phyloP scores from a whole-genome alignment of 2,329 filamentous ascomycete genomes.

The Alternaria sp. region DNA sequence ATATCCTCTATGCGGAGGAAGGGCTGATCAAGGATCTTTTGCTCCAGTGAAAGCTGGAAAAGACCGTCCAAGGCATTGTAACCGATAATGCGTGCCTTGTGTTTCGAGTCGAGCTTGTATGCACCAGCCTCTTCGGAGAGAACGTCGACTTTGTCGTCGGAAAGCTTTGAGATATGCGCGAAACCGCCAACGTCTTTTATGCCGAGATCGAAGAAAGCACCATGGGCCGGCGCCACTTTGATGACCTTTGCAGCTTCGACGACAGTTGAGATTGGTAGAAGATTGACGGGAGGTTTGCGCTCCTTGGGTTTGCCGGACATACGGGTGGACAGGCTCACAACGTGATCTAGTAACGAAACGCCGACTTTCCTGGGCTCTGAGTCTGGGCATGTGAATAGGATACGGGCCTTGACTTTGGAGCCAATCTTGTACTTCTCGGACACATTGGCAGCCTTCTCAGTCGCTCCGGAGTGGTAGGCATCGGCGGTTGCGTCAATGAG shows the following conservation, averaged over 20 bases:
- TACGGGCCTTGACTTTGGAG: constrained; percentile 82
- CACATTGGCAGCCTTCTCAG: constrained; percentile 73
- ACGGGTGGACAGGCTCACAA: constrained; percentile 69
- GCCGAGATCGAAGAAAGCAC: constrained; percentile 80
- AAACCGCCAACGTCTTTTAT: constrained; percentile 78
- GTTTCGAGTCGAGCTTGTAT: constrained; percentile 79
- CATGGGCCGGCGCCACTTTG: constrained; percentile 80
- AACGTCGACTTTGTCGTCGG: constrained; percentile 87
- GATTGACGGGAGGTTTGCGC: constrained; percentile 64
- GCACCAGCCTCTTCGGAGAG: constrained; percentile 79
- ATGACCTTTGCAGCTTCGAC: constrained; percentile 81
- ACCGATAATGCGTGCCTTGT: constrained; percentile 82
- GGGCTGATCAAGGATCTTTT: constrained; percentile 81
- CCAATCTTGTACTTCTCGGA: constrained; percentile 83
- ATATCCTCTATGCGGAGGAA: constrained; percentile 95
- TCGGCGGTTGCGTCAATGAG: constrained; percentile 91
- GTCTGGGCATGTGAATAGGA: constrained; percentile 87
- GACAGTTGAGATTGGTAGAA: constrained; percentile 76
- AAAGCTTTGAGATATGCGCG: constrained; percentile 91
- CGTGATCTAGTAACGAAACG: constrained; percentile 86
- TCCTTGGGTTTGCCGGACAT: constrained; percentile 50
- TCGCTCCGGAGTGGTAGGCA: constrained; percentile 84
- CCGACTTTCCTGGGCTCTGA: constrained; percentile 84
- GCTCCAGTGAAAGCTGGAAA: constrained; percentile 85
- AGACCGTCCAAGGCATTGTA: constrained; percentile 89